Evolutionary conservation across 2,329 filamentous ascomycete genomes (phyloP).

Genomic region (Apiospora kogelbergensis): DNA sequence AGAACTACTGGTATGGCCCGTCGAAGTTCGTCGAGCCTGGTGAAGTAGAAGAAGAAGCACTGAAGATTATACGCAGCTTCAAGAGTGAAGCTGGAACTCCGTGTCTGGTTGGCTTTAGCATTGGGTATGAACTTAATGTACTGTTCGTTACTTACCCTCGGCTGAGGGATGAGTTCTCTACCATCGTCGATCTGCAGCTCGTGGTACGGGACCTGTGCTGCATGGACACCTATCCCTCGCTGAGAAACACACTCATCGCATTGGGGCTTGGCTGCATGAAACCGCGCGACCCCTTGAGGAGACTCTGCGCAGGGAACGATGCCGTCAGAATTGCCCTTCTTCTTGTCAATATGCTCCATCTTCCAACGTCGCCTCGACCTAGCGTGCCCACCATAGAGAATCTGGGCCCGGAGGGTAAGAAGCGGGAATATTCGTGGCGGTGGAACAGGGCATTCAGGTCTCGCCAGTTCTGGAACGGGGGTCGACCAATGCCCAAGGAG

Average conservation of each 20-base stretch:
- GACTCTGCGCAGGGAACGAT: not conserved
- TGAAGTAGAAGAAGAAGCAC: not conserved
- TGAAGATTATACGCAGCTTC: not conserved
- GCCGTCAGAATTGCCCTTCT: not conserved
- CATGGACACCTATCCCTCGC: not conserved
- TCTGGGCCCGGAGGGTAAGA: no score
- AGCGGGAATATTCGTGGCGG: no score
- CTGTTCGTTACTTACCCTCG: not conserved
- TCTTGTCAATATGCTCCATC: not conserved
- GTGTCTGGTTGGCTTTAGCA: not conserved
- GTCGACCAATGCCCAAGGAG: not conserved
- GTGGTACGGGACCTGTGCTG: not conserved
- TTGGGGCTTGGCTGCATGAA: not conserved
- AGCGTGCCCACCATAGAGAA: not conserved
- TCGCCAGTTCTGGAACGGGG: not conserved
- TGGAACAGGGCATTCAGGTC: not conserved
- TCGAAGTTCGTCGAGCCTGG: not conserved
- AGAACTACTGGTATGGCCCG: not conserved
- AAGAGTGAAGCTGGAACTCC: not conserved
- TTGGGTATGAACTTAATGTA: not conserved
- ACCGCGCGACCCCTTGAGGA: rapidly evolving
- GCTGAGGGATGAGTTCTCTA: not conserved
- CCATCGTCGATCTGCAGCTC: not conserved
- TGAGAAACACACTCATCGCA: not conserved
- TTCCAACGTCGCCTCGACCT: not conserved